phyloP scores from a whole-genome alignment of 768 basidiomycete species.

The Psilocybe tampanensis region DNA sequence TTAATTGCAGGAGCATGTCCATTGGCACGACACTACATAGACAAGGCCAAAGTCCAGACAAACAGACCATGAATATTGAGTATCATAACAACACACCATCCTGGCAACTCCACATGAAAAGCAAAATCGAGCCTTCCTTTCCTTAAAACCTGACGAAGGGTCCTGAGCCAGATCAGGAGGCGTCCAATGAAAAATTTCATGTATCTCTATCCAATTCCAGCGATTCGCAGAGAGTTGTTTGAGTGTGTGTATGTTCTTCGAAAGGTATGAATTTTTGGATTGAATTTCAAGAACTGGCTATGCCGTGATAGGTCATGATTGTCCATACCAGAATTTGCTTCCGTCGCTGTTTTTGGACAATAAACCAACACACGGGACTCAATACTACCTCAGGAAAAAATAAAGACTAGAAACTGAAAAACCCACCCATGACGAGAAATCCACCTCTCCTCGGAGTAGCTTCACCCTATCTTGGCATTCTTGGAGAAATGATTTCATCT shows the following conservation, averaged over 20 bases:
- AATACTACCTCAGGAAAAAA: not conserved
- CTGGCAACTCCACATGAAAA: not conserved
- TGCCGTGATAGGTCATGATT: conserved; percentile 20
- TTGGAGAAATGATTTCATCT: not conserved
- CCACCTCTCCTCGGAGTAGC: not conserved
- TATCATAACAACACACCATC: not conserved
- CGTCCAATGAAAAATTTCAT: not conserved
- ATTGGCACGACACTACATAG: too few species aligned
- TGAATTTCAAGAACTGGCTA: not conserved
- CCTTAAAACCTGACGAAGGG: not conserved
- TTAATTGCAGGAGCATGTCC: not conserved
- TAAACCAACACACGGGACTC: not conserved
- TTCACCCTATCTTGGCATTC: not conserved
- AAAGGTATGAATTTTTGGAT: too few species aligned
- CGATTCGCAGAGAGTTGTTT: conserved; percentile 1
- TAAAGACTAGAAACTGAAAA: not conserved
- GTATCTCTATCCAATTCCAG: not conserved
- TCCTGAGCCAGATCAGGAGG: not conserved
- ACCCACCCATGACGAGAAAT: not conserved
- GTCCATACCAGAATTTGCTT: conserved; percentile 33
- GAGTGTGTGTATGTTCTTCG: not conserved
- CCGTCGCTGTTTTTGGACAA: conserved; percentile 25
- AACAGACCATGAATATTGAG: not conserved
- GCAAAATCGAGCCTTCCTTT: not conserved
- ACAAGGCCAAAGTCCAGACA: not conserved